A percentile compares a stretch with the other conserved stretches of the same genome.
Conservation (phyloP, 2,329 filamentous ascomycete species). For the Penicillium fuscoglaucum region DNA sequence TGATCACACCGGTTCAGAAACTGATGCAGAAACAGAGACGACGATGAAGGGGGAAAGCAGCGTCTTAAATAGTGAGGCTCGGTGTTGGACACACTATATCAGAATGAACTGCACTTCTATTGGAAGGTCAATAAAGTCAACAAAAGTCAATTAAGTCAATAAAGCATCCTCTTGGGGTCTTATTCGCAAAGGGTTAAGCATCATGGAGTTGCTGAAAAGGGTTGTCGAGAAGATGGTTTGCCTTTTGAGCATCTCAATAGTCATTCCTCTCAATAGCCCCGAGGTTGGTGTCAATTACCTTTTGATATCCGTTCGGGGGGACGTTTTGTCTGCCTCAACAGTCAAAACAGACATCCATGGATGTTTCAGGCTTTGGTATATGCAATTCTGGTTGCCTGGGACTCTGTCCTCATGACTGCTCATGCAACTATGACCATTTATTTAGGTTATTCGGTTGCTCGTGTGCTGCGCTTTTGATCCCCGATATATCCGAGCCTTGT, state of each 20-base stretch:
- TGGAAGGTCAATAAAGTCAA: background rate
- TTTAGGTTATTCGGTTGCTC: background rate
- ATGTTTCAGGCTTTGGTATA: background rate
- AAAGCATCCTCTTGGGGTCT: background rate
- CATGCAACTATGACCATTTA: background rate
- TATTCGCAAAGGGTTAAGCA: background rate
- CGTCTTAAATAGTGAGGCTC: background rate
- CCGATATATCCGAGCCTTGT: background rate
- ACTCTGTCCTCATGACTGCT: background rate
- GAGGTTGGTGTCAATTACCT: background rate
- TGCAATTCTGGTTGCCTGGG: background rate
- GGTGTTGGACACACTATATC: no score
- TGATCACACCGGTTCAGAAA: background rate
- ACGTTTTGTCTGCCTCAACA: background rate
- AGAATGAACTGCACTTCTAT: background rate
- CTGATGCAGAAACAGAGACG: background rate
- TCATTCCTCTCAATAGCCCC: background rate
- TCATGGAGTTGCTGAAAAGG: background rate
- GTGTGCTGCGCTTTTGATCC: background rate
- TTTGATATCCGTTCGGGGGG: background rate
- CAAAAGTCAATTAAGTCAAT: background rate
- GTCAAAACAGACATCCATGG: background rate
- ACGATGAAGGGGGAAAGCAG: background rate
- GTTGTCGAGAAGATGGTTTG: background rate
- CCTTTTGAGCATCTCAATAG: background rate